Percentiles rank a stretch among this genome's conserved stretches.
Evolutionary conservation across 352 stramenopile species (phyloP).

Genomic region (Phytophthora palmivora): DNA sequence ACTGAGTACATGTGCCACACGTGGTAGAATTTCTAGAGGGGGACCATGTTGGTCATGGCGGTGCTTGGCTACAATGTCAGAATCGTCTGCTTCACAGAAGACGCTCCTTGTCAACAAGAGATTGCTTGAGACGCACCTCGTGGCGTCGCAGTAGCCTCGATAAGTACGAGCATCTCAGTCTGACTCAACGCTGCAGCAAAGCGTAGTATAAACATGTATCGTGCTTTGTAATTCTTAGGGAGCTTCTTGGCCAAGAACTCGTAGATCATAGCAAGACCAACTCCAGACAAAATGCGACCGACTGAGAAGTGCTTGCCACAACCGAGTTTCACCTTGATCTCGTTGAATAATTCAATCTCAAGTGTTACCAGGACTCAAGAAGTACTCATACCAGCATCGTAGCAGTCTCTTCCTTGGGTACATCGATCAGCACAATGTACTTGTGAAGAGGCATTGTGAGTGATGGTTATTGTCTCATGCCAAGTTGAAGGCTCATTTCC

Average conservation of each 20-base stretch:
- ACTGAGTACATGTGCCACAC: too few species aligned
- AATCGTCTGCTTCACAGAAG: conserved; percentile 1
- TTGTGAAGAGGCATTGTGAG: too few species aligned
- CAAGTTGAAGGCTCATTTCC: conserved; percentile 1
- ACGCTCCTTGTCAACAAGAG: conserved; percentile 12
- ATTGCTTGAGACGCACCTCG: conserved; percentile 2
- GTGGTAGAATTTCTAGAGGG: background rate
- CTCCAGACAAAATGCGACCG: conserved; percentile 95
- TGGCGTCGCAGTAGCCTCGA: background rate
- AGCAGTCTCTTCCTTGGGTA: conserved; percentile 64
- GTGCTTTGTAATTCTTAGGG: too few species aligned
- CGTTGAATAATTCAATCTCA: conserved; percentile 86
- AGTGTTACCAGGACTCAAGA: conserved; percentile 87
- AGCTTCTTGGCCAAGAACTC: conserved; percentile 94
- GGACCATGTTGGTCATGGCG: conserved; percentile 1
- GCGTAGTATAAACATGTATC: too few species aligned
- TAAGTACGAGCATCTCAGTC: background rate
- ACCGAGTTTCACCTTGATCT: conserved; percentile 78
- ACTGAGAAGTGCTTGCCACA: conserved; percentile 90
- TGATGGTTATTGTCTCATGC: too few species aligned
- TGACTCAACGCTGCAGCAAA: too few species aligned
- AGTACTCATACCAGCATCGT: conserved; percentile 97
- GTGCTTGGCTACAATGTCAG: background rate
- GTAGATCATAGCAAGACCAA: conserved; percentile 95
- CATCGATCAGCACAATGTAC: conserved; percentile 89